These are phyloP conservation scores for Alternaria longipes DNA, from an alignment of 2,329 filamentous ascomycete genomes.

Conservation along the genomic window DNA sequence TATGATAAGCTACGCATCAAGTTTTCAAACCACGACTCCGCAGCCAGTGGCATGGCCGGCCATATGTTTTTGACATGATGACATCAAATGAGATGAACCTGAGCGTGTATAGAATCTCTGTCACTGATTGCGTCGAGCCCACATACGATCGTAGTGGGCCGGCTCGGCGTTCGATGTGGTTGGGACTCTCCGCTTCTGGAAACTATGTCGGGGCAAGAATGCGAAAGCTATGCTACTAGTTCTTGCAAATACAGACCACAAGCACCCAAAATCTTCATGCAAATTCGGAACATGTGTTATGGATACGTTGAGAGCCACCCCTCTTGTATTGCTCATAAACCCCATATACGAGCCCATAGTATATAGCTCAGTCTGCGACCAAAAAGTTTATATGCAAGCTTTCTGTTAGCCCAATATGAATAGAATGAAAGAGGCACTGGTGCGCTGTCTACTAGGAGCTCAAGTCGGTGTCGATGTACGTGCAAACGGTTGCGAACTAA, in stretches of 20 bases:
- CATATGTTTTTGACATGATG: background rate
- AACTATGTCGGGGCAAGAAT: background rate
- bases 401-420: too few relatives aligned
- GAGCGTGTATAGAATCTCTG: background rate
- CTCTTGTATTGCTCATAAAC: background rate
- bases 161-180: background rate
- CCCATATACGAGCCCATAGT: background rate
- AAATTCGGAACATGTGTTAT: too few relatives aligned
- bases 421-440: too few relatives aligned
- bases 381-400: background rate
- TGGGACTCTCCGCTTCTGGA: background rate
- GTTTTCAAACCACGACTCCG: background rate
- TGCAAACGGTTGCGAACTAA: background rate
- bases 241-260: background rate
- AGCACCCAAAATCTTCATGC: background rate
- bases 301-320: background rate
- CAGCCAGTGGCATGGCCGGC: background rate
- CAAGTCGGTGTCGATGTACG: background rate
- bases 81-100: background rate
- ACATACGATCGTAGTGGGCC: background rate
- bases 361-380: background rate
- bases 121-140: background rate
- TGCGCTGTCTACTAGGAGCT: too few relatives aligned
- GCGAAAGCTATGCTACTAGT: background rate
- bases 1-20: background rate